A percentile compares a stretch with the other conserved stretches of the same genome.
phyloP scores from a whole-genome alignment of 2,329 filamentous ascomycete genomes.

The Pseudogymnoascus sp. region DNA sequence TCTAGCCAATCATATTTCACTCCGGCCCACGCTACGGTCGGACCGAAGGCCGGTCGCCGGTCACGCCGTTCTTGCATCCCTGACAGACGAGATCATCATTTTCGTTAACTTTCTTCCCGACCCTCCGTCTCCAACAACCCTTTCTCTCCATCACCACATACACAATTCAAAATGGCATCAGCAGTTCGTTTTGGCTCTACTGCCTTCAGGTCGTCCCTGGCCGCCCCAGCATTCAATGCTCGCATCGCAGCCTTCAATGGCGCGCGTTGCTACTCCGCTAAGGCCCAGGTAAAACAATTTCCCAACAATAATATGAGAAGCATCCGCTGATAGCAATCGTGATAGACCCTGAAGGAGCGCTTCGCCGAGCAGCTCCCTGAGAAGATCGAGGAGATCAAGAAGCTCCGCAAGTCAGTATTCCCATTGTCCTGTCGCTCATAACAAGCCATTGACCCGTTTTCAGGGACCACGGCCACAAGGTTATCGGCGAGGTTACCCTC shows the following conservation, averaged over 20 bases:
- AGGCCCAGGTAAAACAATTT: slow-evolving; percentile 63
- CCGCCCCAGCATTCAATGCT: slow-evolving; percentile 58
- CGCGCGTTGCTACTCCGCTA: slow-evolving; percentile 85
- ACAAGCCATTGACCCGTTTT: slow-evolving; percentile 16
- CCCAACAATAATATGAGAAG: background rate
- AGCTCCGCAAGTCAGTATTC: slow-evolving; percentile 74
- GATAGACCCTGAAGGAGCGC: slow-evolving; percentile 90
- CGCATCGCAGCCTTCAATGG: slow-evolving; percentile 70
- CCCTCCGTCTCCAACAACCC: slow-evolving; percentile 26
- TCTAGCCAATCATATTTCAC: background rate
- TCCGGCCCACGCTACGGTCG: background rate
- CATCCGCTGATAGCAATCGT: slow-evolving; percentile 10
- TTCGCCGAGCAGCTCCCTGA: slow-evolving; percentile 92
- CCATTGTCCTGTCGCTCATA: slow-evolving; percentile 19
- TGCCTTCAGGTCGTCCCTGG: slow-evolving; percentile 70
- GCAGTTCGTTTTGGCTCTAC: slow-evolving; percentile 73
- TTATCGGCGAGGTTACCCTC: slow-evolving; percentile 94
- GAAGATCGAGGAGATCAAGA: slow-evolving; percentile 99
- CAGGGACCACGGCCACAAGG: slow-evolving; percentile 90
- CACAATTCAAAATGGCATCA: slow-evolving; percentile 63
- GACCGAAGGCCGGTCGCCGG: background rate
- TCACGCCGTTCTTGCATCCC: slow-evolving; percentile 2
- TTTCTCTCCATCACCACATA: slow-evolving; percentile 28
- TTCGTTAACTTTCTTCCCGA: slow-evolving; percentile 4
- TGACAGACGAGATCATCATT: slow-evolving; percentile 8